A percentile compares a stretch with the other conserved stretches of the same genome.
Evolutionary conservation across 1,284 basidiomycete species (phyloP).

Genomic region (Boletellus deceptivus): DNA sequence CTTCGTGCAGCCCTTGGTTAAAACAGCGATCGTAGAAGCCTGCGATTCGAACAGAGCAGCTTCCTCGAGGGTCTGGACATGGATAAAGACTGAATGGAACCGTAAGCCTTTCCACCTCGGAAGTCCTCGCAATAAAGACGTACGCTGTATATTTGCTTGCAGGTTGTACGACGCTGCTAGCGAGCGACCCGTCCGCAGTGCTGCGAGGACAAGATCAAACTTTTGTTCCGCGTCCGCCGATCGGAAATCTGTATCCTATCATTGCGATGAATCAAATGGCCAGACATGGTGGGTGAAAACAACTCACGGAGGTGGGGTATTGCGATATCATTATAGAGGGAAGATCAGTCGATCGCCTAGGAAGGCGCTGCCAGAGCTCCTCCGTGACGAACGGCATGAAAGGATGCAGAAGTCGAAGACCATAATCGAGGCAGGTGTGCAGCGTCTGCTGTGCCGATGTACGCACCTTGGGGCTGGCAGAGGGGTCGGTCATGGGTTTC

Average conservation of each 20-base stretch:
- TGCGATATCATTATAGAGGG: slow-evolving; percentile 87
- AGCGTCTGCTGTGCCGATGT: slow-evolving; percentile 93
- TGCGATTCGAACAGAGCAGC: slow-evolving; percentile 71
- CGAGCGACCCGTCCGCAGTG: slow-evolving; percentile 79
- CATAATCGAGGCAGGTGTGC: slow-evolving; percentile 92
- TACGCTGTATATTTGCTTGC: slow-evolving; percentile 84
- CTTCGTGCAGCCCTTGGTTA: slow-evolving; percentile 88
- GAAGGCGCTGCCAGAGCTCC: slow-evolving; percentile 97
- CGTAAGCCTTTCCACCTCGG: slow-evolving; percentile 1
- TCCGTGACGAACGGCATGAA: slow-evolving; percentile 99
- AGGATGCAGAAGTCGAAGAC: slow-evolving; percentile 89
- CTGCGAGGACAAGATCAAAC: slow-evolving; percentile 86
- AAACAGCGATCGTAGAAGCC: slow-evolving; percentile 70
- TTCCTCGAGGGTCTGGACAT: slow-evolving; percentile 65
- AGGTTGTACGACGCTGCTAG: slow-evolving; percentile 91
- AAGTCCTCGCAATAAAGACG: slow-evolving; percentile 20
- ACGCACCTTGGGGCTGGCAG: slow-evolving; percentile 59
- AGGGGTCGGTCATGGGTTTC: slow-evolving; percentile 92
- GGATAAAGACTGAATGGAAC: slow-evolving; percentile 70
- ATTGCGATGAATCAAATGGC: not conserved
- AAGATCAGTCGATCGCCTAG: slow-evolving; percentile 77
- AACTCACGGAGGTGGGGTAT: slow-evolving; percentile 78
- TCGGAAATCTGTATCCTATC: slow-evolving; percentile 60
- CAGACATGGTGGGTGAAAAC: not conserved
- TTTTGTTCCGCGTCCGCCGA: slow-evolving; percentile 77